Evolutionary conservation across 192 early-diverging fungal species (phyloP).

Genomic region (Phlyctochytrium arcticum): DNA sequence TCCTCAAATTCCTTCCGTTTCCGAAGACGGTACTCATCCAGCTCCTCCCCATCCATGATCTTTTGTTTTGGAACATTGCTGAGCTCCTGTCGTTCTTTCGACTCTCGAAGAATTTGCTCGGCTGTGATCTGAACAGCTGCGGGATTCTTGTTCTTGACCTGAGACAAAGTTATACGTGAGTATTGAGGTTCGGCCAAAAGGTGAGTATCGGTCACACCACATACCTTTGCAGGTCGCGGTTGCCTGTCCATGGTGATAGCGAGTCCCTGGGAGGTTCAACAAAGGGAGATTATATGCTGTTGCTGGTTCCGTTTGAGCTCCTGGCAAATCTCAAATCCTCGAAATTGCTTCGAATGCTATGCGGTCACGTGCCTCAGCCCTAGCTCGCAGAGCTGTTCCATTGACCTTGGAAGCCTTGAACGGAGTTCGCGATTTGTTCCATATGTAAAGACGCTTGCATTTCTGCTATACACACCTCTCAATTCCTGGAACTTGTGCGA

Average conservation of each 20-base stretch:
- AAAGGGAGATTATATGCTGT: no score
- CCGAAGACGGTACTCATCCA: constrained; percentile 81
- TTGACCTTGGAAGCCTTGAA: no score
- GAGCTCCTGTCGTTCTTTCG: constrained; percentile 73
- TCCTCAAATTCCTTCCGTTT: constrained; percentile 96
- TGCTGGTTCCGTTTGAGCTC: no score
- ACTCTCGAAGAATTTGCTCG: constrained; percentile 96
- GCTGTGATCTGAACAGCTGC: constrained; percentile 98
- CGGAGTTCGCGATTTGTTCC: no score
- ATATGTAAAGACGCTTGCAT: no score
- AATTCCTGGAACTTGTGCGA: no score
- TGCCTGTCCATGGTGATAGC: constrained; percentile 14
- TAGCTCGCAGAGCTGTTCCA: no score
- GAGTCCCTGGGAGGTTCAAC: no score
- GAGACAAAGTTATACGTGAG: background rate
- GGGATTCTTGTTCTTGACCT: constrained; percentile 97
- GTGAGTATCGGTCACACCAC: background rate
- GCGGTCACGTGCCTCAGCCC: no score
- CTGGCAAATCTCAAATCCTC: no score
- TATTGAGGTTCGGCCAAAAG: background rate
- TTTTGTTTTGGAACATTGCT: constrained; percentile 73
- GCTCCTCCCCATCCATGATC: constrained; percentile 89
- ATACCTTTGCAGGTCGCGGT: constrained; percentile 25
- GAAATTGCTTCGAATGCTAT: no score
- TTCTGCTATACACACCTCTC: no score